These are phyloP conservation scores for Adansonia grandidieri DNA, from an alignment of 441 rosid species.

Conservation along the genomic window DNA sequence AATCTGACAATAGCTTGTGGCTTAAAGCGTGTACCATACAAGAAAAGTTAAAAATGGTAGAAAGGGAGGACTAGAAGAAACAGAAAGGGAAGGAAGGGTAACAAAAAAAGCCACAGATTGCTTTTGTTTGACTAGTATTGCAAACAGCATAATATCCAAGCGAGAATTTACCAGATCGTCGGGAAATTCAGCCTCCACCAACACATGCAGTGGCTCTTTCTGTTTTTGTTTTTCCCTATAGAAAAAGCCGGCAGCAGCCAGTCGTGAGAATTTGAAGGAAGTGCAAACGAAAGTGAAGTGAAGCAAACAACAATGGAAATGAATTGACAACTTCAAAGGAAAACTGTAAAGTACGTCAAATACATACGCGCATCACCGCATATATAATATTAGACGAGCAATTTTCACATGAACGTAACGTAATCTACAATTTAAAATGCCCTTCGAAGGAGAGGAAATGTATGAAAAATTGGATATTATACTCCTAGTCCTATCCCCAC, in stretches of 20 bases:
- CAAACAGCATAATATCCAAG: constrained; percentile 64
- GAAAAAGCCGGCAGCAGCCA: not conserved
- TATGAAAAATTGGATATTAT: not conserved
- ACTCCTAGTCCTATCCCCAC: not conserved
- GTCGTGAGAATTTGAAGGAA: constrained; percentile 8
- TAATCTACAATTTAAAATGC: no score
- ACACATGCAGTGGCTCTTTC: constrained; percentile 60
- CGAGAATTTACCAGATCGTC: constrained; percentile 73
- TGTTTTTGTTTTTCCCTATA: no score
- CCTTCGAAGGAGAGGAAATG: not conserved
- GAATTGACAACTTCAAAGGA: not conserved
- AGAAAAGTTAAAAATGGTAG: constrained; percentile 18
- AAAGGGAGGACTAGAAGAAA: constrained; percentile 22
- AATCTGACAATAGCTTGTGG: not conserved
- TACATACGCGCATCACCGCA: not conserved
- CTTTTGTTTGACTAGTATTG: constrained; percentile 51
- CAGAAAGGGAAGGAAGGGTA: constrained; percentile 11
- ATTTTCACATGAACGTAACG: not conserved
- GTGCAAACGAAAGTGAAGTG: not conserved
- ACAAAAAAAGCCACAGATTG: constrained; percentile 4
- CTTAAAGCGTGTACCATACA: constrained; percentile 26
- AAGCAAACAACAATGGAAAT: not conserved
- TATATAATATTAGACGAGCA: constrained; percentile 17
- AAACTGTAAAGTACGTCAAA: not conserved
- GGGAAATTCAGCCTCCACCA: constrained; percentile 88